phyloP scores from a whole-genome alignment of 192 early-diverging fungal genomes.

The Linnemannia hyalina region DNA sequence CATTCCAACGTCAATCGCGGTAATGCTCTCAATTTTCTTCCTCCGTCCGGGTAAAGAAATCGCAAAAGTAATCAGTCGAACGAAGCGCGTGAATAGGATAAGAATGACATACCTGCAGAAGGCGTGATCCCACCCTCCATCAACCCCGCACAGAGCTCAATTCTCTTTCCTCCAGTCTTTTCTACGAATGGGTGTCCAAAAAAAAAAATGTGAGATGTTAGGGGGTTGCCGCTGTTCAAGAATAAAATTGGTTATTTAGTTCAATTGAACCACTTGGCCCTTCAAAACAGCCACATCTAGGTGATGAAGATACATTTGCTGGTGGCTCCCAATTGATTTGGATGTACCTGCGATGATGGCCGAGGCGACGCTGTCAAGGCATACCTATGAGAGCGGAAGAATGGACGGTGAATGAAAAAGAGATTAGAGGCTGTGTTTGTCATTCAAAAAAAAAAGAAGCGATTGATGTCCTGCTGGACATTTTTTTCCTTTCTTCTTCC shows the following conservation, averaged over 20 bases:
- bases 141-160: constrained; percentile 76
- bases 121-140: constrained; percentile 78
- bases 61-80: neutral
- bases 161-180: constrained; percentile 64
- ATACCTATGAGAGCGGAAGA: constrained; percentile 13
- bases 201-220: neutral
- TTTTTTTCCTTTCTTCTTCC: neutral
- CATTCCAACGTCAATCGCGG: neutral
- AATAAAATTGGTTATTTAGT: neutral
- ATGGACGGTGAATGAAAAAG: neutral
- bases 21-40: neutral
- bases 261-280: neutral
- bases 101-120: constrained; percentile 55
- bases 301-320: too few species aligned
- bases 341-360: constrained; percentile 41
- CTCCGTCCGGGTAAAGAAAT: neutral
- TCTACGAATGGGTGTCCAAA: constrained; percentile 34
- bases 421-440: neutral
- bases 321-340: neutral
- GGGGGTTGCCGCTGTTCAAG: neutral
- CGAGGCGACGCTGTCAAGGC: constrained; percentile 42
- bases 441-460: neutral
- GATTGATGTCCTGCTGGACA: neutral
- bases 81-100: neutral
- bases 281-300: too few species aligned